phyloP scores from a whole-genome alignment of 2,329 filamentous ascomycete genomes.

The Cladosporium sp. region DNA sequence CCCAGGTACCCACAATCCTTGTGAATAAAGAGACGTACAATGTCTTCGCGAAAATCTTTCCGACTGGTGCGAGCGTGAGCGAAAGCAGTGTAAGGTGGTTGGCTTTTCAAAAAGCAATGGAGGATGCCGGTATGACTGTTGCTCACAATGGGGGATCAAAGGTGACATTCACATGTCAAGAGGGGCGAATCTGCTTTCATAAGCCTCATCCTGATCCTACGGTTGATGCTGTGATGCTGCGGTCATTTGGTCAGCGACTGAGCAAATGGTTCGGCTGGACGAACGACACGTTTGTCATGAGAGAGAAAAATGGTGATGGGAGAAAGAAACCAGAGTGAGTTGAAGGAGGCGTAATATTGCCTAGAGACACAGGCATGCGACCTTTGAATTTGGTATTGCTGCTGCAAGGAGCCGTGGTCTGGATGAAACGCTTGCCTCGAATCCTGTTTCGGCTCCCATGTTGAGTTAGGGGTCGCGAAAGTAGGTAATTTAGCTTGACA shows the following conservation, averaged over 20 bases:
- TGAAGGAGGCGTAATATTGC: no score
- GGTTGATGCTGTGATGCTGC: constrained; percentile 26
- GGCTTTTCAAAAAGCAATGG: constrained; percentile 8
- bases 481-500: background rate
- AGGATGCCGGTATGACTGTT: constrained; percentile 15
- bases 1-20: no score
- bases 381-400: no score
- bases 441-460: no score
- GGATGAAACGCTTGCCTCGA: no score
- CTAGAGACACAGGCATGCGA: no score
- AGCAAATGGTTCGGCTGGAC: constrained; percentile 28
- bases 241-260: constrained; percentile 24
- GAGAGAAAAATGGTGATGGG: background rate
- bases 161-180: constrained; percentile 12
- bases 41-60: background rate
- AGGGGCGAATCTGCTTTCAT: constrained; percentile 19
- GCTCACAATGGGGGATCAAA: constrained; percentile 15
- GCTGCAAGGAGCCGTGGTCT: no score
- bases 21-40: no score
- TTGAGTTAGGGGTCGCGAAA: no score
- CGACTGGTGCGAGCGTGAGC: background rate
- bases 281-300: constrained; percentile 17
- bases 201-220: constrained; percentile 24
- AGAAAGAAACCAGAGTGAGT: no score
- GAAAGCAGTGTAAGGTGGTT: constrained; percentile 12